Evolutionary conservation across 139 green algal species (phyloP), one percentile per base, ranked within the genome.

Genomic region (Nannochloris sp.): DNA sequence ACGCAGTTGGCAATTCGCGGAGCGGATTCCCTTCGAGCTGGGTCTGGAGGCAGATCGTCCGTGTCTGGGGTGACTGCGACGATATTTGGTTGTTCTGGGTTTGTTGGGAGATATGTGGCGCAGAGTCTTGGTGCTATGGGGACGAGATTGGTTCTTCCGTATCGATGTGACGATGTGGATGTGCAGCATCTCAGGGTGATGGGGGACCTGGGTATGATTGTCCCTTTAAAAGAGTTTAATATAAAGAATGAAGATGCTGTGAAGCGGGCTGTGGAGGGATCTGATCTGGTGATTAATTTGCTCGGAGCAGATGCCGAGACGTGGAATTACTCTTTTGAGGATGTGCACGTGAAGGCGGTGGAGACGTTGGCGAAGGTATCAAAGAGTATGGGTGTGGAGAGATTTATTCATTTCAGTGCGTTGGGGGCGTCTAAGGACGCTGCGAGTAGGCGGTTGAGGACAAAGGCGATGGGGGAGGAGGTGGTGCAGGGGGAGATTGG

Each of bases 251-350:
- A 96, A 1, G 83, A 85, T 2, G 24, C 63, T n/a, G 81, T 97
- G 10, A 67, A 67, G 16, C 48, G 84, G 0, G 82, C 85, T 7
- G 83, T 90, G 55, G 72, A 67, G 48, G 72, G 78, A 25, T 83
- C 75, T 10, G 87, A 92, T 64, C 78, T 98, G 7, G 90, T 98
- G 4, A 82, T 98, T 60, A 98, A 98, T 83, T 67, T 93, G 23
- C 74, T 97, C 34, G 89, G 91, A 18, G 67, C 78, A 15, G 75
- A 90, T n/a, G 81, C 78, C 40, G 85, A 97, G 66, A 98, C 92
- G 1, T 85, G 83, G 78, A 96, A 97, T 83, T 97, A 82, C 71
- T 78, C 57, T 14, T 96, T 91, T 66, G 76, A 95, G 18, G 88
- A 96, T 15, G 75, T 78, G 58, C 68, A 90, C 46, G 53, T 83